A percentile compares a stretch with the other conserved stretches of the same genome.
phyloP scores from a whole-genome alignment of 129 eudicot genomes.

The Centaurea solstitialis region DNA sequence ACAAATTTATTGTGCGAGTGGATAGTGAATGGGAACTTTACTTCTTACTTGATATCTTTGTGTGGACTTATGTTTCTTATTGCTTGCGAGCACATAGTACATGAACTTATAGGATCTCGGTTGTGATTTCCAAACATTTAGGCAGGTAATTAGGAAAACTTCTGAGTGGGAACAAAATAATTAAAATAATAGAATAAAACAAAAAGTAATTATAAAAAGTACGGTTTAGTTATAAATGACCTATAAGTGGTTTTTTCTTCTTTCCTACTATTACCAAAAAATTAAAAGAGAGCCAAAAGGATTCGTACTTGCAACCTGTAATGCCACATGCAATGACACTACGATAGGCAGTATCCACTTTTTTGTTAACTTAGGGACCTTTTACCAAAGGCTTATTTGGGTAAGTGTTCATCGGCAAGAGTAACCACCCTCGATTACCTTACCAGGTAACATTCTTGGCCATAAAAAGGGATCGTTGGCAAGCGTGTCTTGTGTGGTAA shows the following conservation, averaged over 20 bases:
- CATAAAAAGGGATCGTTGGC: not conserved
- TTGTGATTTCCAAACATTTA: constrained; percentile 13
- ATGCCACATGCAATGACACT: not conserved
- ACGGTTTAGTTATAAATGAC: not conserved
- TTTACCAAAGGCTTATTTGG: not conserved
- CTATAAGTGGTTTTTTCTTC: not conserved
- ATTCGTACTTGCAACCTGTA: not conserved
- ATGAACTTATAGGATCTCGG: constrained; percentile 7
- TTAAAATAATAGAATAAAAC: not conserved
- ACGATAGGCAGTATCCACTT: not conserved
- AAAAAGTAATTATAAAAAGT: not conserved
- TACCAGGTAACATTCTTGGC: not conserved
- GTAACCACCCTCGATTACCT: not conserved
- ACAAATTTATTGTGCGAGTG: not conserved
- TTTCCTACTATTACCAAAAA: not conserved
- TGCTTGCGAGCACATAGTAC: constrained; percentile 1
- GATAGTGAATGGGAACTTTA: constrained; percentile 2
- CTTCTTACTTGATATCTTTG: not conserved
- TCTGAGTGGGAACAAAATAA: not conserved
- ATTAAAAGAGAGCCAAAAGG: not conserved
- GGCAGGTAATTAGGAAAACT: not conserved
- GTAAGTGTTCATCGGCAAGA: not conserved
- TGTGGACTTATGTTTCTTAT: constrained; percentile 2
- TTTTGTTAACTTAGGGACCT: not conserved
- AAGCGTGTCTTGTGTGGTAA: not conserved